Evolutionary conservation across 306 rosid genomes (phyloP).

Genomic region (Nissolia schottii): DNA sequence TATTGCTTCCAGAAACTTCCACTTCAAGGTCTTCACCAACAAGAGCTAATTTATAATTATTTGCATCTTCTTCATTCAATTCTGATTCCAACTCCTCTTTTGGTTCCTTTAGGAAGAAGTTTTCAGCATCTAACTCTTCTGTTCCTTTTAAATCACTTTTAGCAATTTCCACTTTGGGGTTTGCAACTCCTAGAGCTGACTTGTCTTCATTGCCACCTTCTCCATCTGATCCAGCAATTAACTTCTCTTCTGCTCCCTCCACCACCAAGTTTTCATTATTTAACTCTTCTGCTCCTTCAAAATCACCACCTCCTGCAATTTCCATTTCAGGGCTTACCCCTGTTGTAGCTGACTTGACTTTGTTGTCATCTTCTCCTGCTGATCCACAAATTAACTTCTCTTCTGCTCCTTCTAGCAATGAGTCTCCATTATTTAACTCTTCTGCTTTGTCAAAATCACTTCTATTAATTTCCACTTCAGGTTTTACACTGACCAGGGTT

Average conservation of each 20-base stretch:
- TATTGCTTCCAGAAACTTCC: slow-evolving; percentile 9
- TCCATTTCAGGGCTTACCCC: slow-evolving; percentile 21
- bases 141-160: slow-evolving; percentile 16
- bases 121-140: background rate
- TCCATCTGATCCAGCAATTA: slow-evolving; percentile 9
- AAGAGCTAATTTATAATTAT: background rate
- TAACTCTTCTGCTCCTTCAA: background rate
- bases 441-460: background rate
- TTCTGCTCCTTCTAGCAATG: background rate
- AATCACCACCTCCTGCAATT: slow-evolving; percentile 22
- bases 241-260: slow-evolving; percentile 11
- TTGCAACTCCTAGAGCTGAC: slow-evolving; percentile 17
- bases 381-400: background rate
- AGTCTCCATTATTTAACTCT: background rate
- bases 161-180: slow-evolving; percentile 25
- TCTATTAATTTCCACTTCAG: slow-evolving; percentile 20
- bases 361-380: slow-evolving; percentile 3
- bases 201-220: slow-evolving; percentile 23
- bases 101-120: background rate
- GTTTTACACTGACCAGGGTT: background rate
- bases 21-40: background rate
- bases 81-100: slow-evolving; percentile 1
- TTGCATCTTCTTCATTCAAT: background rate
- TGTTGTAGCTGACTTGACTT: background rate
- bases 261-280: background rate